Percentiles rank a stretch among this genome's conserved stretches.
Evolutionary conservation across 805 yeast species (phyloP).

Genomic region (Ogataea methylovora): DNA sequence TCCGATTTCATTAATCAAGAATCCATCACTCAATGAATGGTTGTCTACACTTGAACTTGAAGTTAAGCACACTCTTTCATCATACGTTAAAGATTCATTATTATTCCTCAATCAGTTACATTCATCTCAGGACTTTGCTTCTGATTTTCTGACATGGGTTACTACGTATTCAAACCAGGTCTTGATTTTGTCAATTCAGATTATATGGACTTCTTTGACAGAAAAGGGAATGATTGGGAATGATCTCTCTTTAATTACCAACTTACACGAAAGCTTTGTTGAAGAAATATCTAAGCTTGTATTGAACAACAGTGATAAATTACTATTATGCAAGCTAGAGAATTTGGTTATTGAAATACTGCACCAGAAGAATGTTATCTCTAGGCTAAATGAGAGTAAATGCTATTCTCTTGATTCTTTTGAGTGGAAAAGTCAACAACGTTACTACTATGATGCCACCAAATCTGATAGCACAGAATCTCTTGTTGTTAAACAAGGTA

Average conservation of each 20-base stretch:
- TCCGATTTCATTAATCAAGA: constrained; percentile 36
- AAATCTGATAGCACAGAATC: constrained; percentile 13
- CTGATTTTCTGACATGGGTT: constrained; percentile 27
- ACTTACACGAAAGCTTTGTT: no score
- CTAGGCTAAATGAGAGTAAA: constrained; percentile 1
- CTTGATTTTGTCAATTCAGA: constrained; percentile 44
- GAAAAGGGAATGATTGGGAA: constrained; percentile 24
- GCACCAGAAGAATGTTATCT: constrained; percentile 42
- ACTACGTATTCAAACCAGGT: constrained; percentile 48
- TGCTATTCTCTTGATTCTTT: constrained; percentile 11
- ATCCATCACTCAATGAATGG: constrained; percentile 52
- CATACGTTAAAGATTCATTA: constrained; percentile 25
- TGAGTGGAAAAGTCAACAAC: constrained; percentile 47
- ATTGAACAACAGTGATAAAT: constrained; percentile 8
- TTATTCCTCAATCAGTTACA: no score
- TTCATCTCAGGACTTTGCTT: constrained; percentile 7
- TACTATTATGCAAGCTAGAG: constrained; percentile 40
- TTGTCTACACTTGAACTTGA: constrained; percentile 48
- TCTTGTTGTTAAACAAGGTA: constrained; percentile 45
- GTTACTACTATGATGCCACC: constrained; percentile 31
- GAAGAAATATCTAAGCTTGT: no score
- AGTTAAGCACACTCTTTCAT: constrained; percentile 41
- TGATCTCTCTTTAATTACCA: no score
- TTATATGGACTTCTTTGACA: constrained; percentile 42
- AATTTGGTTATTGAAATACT: constrained; percentile 59